Base-by-base conservation (phyloP, 2,329 filamentous ascomycete species). In the Fusarium sp. region DNA sequence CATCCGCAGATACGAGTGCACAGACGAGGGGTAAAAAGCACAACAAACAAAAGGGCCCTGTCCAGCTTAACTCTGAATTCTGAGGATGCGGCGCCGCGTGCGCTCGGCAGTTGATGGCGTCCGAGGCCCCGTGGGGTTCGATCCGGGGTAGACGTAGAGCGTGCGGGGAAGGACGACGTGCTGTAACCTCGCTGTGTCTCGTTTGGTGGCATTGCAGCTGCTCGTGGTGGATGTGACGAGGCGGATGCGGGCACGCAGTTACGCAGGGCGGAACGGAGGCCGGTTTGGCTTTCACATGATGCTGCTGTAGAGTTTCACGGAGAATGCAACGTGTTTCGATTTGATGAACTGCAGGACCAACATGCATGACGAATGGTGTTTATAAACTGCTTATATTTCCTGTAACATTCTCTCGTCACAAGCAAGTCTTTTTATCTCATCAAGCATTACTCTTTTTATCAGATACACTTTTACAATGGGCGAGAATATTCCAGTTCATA, bases 401-500 rank as follows among this genome's bases (percentile, higher is more conserved):
- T 26, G 13, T 18, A 26, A 5, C 7, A 22, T 39, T 24, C 24
- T 45, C 24, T 24, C 41, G 20, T 32, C 41, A 62, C 41, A 57
- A 34, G 22, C 30, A 54, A 20, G 36, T 36, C 24, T 42, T 30
- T 24, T 32, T 22, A 42, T 59, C 12, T 24, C 8, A n/a, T 32
- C 8, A n/a, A 32, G n/a, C 60, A 73, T 52, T 42, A 57, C 20
- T 55, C 34, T 11, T 17, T 20, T 22, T 22, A 4, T 22, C 22
- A 22, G 7, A 24, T 3, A n/a, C 3, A 13, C 9, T 3, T 8
- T 56, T 22, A 58, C 30, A 26, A 77, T 77, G 75, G 75, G 75
- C 59, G 73, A 77, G 39, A 62, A 62, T 45, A 77, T 77, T 38
- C 65, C 73, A 15, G 24, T 36, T 18, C 28, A 68, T 28, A 84